Evolutionary conservation across 345 rosid species (phyloP).

Genomic region (Camelina sativa): DNA sequence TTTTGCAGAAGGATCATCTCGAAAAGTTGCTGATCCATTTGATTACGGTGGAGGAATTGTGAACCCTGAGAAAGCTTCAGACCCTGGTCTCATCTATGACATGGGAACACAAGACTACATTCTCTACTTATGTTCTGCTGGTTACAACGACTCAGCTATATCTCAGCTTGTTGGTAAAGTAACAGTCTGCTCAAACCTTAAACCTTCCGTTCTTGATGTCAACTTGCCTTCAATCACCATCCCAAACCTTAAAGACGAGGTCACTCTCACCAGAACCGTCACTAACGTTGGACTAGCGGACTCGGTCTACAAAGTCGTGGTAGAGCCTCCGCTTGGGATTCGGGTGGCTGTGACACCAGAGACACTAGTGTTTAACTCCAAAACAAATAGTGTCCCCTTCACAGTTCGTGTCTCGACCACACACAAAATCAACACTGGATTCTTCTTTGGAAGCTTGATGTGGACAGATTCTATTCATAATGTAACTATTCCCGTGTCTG

Average conservation of each 20-base stretch:
- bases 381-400: conserved; percentile 39
- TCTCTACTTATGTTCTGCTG: conserved; percentile 52
- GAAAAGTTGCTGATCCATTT: conserved; percentile 54
- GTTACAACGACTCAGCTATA: conserved; percentile 59
- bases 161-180: conserved; percentile 48
- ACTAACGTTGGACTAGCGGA: conserved; percentile 52
- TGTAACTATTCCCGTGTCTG: conserved; percentile 55
- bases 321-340: conserved; percentile 48
- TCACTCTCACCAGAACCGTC: conserved; percentile 47
- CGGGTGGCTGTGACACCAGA: conserved; percentile 38
- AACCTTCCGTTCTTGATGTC: conserved; percentile 40
- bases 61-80: conserved; percentile 57
- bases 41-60: conserved; percentile 70
- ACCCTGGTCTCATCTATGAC: conserved; percentile 69
- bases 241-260: conserved; percentile 38
- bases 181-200: conserved; percentile 39
- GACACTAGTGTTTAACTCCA: conserved; percentile 35
- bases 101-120: conserved; percentile 55
- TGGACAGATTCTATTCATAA: conserved; percentile 44
- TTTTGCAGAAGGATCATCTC: conserved; percentile 50
- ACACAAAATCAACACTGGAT: conserved; percentile 50
- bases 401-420: conserved; percentile 38
- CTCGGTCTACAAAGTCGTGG: conserved; percentile 43
- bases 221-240: conserved; percentile 59
- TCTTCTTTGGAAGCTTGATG: conserved; percentile 51